Conservation (phyloP, 441 rosid genomes). For the Arabidopsis hybrid region DNA sequence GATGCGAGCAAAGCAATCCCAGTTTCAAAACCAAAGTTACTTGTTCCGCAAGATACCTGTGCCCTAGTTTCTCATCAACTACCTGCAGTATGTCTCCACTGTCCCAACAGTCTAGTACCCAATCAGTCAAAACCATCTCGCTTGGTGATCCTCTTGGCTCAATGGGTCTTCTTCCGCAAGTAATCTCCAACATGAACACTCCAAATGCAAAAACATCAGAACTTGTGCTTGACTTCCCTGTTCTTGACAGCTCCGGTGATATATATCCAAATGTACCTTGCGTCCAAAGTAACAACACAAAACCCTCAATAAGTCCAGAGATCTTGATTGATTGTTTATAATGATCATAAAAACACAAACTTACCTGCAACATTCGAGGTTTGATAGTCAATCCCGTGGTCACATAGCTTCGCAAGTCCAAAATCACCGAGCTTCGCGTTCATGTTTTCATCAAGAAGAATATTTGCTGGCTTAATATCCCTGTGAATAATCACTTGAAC, state of each 20-base stretch:
- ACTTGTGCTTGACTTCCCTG: slow-evolving; percentile 53
- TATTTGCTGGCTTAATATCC: slow-evolving; percentile 62
- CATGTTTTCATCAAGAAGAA: slow-evolving; percentile 47
- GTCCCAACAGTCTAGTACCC: slow-evolving; percentile 58
- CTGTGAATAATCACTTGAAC: slow-evolving; percentile 66
- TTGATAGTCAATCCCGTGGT: slow-evolving; percentile 40
- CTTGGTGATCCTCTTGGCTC: slow-evolving; percentile 35
- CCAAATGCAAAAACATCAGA: slow-evolving; percentile 67
- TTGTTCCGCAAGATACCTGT: slow-evolving; percentile 46
- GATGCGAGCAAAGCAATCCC: slow-evolving; percentile 58
- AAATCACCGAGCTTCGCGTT: slow-evolving; percentile 42
- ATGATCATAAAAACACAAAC: not conserved
- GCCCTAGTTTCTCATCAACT: slow-evolving; percentile 46
- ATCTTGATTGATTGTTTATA: slow-evolving; percentile 24
- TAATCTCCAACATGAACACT: slow-evolving; percentile 65
- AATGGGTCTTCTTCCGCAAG: slow-evolving; percentile 46
- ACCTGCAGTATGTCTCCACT: slow-evolving; percentile 38
- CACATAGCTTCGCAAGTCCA: slow-evolving; percentile 42
- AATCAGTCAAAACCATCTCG: slow-evolving; percentile 51
- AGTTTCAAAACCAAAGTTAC: slow-evolving; percentile 51
- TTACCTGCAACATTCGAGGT: slow-evolving; percentile 42
- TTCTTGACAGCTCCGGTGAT: slow-evolving; percentile 61
- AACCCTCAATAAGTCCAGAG: slow-evolving; percentile 6
- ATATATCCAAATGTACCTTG: slow-evolving; percentile 55
- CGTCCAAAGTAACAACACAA: slow-evolving; percentile 46